phyloP scores from a whole-genome alignment of 2,329 filamentous ascomycete genomes.

The Talaromyces islandicus region DNA sequence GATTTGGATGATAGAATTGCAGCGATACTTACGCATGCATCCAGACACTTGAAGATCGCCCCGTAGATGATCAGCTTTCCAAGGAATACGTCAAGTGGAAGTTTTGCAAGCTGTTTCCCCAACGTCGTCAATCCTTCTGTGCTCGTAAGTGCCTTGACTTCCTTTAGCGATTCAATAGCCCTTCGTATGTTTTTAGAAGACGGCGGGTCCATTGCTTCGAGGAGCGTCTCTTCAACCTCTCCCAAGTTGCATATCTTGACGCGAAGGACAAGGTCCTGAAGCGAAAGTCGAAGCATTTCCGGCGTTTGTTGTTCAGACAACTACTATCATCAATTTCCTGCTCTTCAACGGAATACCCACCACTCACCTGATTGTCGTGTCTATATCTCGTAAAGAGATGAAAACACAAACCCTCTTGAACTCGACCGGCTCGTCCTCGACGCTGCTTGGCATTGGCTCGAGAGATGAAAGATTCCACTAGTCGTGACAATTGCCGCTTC shows the following conservation, averaged over 20 bases:
- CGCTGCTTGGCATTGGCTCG: constrained; percentile 93
- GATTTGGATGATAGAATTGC: constrained; percentile 93
- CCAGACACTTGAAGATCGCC: constrained; percentile 81
- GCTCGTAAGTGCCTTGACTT: constrained; percentile 80
- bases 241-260: constrained; percentile 98
- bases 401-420: constrained; percentile 91
- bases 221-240: constrained; percentile 82
- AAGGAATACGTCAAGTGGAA: constrained; percentile 89
- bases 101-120: constrained; percentile 75
- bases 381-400: constrained; percentile 89
- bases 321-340: constrained; percentile 24
- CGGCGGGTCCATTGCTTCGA: constrained; percentile 82
- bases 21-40: constrained; percentile 85
- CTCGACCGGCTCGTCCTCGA: constrained; percentile 86
- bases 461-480: constrained; percentile 93
- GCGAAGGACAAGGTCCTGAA: constrained; percentile 90
- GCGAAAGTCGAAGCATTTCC: constrained; percentile 86
- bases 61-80: constrained; percentile 88
- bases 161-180: constrained; percentile 85
- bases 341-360: background rate
- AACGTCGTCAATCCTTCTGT: constrained; percentile 80
- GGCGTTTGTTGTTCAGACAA: constrained; percentile 93
- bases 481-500: constrained; percentile 76
- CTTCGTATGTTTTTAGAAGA: constrained; percentile 87
- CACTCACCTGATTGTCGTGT: constrained; percentile 61